Evolutionary conservation across 129 eudicot genomes (phyloP).

Genomic region (Erigeron canadensis): DNA sequence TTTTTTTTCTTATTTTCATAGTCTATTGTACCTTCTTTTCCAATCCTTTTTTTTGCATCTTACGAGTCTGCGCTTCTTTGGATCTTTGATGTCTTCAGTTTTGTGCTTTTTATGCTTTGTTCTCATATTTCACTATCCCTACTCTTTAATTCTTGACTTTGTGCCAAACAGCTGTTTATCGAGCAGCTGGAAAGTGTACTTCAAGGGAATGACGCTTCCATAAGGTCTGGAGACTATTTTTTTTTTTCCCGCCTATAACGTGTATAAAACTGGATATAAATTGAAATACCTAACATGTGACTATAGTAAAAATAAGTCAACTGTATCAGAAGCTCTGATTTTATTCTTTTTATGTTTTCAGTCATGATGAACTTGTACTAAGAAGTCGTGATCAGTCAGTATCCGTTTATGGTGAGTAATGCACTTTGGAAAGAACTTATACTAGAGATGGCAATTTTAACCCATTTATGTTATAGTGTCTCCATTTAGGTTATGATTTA

Average conservation of each 20-base stretch:
- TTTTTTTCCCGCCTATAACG: background rate
- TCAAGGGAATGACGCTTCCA: conserved; percentile 63
- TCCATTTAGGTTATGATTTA: background rate
- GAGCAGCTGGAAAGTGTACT: conserved; percentile 93
- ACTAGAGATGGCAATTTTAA: background rate
- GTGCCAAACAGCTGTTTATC: conserved; percentile 63
- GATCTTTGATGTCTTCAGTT: background rate
- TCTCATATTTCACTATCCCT: conserved; percentile 15
- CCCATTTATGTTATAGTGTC: background rate
- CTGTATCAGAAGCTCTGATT: background rate
- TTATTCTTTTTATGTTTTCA: conserved; percentile 32
- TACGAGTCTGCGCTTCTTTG: background rate
- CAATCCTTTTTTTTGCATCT: background rate
- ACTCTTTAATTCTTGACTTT: background rate
- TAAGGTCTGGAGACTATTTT: conserved; percentile 45
- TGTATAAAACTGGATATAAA: background rate
- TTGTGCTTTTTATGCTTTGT: conserved; percentile 11
- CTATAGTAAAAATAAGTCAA: background rate
- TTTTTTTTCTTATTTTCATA: background rate
- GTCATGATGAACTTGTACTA: conserved; percentile 78
- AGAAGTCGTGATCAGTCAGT: conserved; percentile 86
- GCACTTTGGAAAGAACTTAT: background rate
- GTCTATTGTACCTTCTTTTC: background rate
- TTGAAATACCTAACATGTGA: background rate
- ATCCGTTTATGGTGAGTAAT: conserved; percentile 78